Evolutionary conservation across 2,329 filamentous ascomycete genomes (phyloP).

Genomic region (Pseudogymnoascus sp.): DNA sequence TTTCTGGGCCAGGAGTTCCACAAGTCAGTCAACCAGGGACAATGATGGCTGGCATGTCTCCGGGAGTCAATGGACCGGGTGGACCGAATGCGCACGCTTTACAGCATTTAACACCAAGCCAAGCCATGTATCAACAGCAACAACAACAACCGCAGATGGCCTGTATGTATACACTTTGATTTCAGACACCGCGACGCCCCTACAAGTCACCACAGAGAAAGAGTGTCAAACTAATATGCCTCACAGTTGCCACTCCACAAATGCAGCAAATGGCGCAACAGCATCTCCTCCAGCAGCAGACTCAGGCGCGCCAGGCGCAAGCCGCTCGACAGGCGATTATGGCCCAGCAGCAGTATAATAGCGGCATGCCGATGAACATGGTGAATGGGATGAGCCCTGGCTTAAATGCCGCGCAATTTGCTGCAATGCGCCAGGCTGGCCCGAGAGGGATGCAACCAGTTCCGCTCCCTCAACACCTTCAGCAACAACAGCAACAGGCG

Average conservation of each 20-base stretch:
- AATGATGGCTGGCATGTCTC: conserved; percentile 72
- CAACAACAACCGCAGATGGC: conserved; percentile 32
- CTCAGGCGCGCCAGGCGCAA: conserved; percentile 31
- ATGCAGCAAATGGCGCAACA: conserved; percentile 33
- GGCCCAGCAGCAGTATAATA: conserved; percentile 40
- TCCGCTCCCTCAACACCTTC: conserved; percentile 38
- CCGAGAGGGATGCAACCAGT: conserved; percentile 36
- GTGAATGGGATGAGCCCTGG: conserved; percentile 45
- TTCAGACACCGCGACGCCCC: neutral
- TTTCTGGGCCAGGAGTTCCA: conserved; percentile 60
- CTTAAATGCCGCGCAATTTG: conserved; percentile 45
- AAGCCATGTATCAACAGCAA: conserved; percentile 37
- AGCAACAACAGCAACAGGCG: conserved; percentile 29
- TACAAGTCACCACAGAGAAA: neutral
- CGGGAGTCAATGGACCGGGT: conserved; percentile 49
- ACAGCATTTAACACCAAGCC: conserved; percentile 58
- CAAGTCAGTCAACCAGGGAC: conserved; percentile 63
- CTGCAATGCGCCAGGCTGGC: conserved; percentile 39
- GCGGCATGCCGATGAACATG: conserved; percentile 45
- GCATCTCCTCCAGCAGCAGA: conserved; percentile 48
- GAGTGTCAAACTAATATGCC: neutral
- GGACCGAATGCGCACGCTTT: conserved; percentile 58
- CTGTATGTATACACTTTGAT: conserved; percentile 19
- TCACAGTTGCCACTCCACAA: conserved; percentile 28
- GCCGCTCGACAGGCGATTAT: conserved; percentile 46